These are phyloP conservation scores for Fusarium stilboides DNA, from an alignment of 2,329 filamentous ascomycete genomes.

Conservation along the genomic window DNA sequence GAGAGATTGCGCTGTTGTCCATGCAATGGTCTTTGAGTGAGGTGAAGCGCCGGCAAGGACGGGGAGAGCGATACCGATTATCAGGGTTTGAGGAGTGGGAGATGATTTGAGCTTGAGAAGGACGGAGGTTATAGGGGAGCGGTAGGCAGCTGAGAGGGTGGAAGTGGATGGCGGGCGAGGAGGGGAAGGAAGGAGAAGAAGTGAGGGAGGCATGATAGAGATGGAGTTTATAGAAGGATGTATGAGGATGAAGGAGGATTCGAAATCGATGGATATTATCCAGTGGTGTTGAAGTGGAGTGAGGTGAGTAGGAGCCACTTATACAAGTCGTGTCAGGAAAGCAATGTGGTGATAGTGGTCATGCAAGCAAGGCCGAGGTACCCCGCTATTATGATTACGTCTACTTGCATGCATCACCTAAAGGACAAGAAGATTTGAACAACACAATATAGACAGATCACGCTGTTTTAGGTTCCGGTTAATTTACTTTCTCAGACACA, in stretches of 20 bases:
- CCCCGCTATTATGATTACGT: background rate
- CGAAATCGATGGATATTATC: background rate
- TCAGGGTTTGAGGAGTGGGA: conserved; percentile 56
- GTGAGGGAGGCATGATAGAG: conserved; percentile 41
- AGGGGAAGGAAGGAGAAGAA: conserved; percentile 76
- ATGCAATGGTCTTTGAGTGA: conserved; percentile 65
- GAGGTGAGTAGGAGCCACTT: background rate
- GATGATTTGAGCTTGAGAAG: conserved; percentile 63
- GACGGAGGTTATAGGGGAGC: conserved; percentile 68
- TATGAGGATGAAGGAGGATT: background rate
- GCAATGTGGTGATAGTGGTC: background rate
- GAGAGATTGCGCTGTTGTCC: conserved; percentile 79
- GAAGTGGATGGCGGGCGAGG: conserved; percentile 68
- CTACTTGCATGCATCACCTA: background rate
- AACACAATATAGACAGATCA: too few species aligned
- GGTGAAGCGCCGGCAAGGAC: conserved; percentile 69
- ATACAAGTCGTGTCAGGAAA: background rate
- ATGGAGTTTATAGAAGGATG: background rate
- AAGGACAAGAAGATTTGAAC: background rate
- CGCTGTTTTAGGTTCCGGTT: too few species aligned
- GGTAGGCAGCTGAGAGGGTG: conserved; percentile 72
- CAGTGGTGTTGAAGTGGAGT: background rate
- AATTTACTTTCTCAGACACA: too few species aligned
- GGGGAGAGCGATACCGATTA: conserved; percentile 74
- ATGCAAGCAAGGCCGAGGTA: background rate